Percentiles rank a stretch among this genome's conserved stretches.
Conservation (phyloP, 495 filamentous ascomycete genomes). For the Neurospora sp. region DNA sequence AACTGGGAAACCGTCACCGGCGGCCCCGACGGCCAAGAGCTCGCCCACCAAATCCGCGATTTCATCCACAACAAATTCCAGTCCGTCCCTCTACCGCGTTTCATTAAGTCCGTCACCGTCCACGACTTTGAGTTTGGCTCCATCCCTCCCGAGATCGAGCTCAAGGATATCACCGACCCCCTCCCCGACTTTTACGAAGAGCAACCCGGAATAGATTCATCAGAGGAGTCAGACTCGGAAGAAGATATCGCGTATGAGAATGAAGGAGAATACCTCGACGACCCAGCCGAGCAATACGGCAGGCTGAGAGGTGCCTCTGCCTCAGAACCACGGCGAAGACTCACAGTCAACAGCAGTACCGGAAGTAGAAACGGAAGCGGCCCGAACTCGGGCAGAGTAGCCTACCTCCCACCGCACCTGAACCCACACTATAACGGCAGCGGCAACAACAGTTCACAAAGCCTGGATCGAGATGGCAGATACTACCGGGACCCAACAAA, state of each 20-base stretch:
- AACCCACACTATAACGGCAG: constrained; percentile 10
- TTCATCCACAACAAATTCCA: constrained; percentile 97
- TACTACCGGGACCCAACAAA: neutral
- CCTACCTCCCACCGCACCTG: constrained; percentile 24
- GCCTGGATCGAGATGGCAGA: neutral
- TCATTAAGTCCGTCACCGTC: constrained; percentile 92
- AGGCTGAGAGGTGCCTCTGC: neutral
- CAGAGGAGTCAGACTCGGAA: constrained; percentile 24
- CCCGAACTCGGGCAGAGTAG: neutral
- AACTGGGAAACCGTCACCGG: constrained; percentile 91
- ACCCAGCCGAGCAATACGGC: constrained; percentile 23
- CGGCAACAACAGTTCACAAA: neutral
- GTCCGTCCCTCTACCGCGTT: constrained; percentile 76
- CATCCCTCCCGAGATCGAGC: constrained; percentile 71
- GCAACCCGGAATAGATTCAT: constrained; percentile 42
- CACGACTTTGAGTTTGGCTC: constrained; percentile 89
- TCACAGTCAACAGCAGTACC: constrained; percentile 18
- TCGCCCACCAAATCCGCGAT: constrained; percentile 76
- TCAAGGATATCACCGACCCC: constrained; percentile 95
- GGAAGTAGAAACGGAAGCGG: constrained; percentile 5
- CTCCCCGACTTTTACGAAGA: constrained; percentile 95
- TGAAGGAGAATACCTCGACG: constrained; percentile 21
- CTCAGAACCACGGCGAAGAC: constrained; percentile 15
- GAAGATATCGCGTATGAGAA: constrained; percentile 29
- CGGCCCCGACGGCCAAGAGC: constrained; percentile 71